Evolutionary conservation across 2,329 filamentous ascomycete genomes (phyloP), one percentile per base, ranked within the genome.

Genomic region (Epichloe glyceriae): DNA sequence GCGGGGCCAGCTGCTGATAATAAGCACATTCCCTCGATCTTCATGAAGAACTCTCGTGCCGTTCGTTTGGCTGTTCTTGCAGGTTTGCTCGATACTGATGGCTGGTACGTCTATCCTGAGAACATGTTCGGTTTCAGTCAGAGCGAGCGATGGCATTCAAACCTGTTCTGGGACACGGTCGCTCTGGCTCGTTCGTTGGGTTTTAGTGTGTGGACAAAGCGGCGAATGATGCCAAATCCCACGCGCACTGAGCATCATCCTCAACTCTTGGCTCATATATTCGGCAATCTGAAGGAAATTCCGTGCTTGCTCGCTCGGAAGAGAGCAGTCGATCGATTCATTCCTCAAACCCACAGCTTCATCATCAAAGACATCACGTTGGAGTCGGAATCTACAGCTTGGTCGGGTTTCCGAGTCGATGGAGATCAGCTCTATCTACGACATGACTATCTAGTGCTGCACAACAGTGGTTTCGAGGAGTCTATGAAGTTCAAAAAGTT

Each of bases 401-500:
- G 73, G 73, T 68, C 72, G 37, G 73, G 73, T 50, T 75, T 75
- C 66, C 66, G 72, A 44, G 72, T 76, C 35, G 72, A 75, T 56
- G 55, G 69, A 57, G 73, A 75, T 55, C 72, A 75, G 53, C 67
- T 74, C 33, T 75, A 75, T 56, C 60, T 75, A 35, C 70, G 73
- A 44, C 69, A 75, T 54, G 48, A 50, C 20, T 26, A 50, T 40
- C 48, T 50, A 4, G 48, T 50, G 20, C 48, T 50, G 35, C 51
- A 49, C n/a, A 49, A 49, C 26, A 53, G 52, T 14, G 76, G 77
- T 56, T 82, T 82, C 52, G 70, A 76, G 58, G 75, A 79, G 44
- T 69, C 64, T 0, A 97, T 98, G 93, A 95, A 97, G 58, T 98
- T 96, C 76, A 98, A 98, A 71, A 98, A 98, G 68, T 73, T 98